Evolutionary conservation across 257 asterid genomes (phyloP).

Genomic region (Ophiorrhiza pumila): DNA sequence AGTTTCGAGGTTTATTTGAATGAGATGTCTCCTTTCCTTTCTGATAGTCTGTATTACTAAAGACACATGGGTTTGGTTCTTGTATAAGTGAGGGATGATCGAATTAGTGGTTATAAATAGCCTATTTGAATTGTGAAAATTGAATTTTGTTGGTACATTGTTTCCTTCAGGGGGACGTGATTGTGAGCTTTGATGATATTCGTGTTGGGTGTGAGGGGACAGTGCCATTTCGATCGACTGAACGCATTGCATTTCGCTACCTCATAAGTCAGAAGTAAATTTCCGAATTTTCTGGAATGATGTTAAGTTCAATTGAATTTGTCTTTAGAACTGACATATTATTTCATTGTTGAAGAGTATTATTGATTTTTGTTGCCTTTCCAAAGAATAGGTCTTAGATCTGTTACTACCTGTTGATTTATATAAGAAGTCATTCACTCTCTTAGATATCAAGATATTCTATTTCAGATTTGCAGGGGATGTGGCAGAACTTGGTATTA

Average conservation of each 20-base stretch:
- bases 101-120: background rate
- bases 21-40: background rate
- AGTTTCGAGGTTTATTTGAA: background rate
- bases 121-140: background rate
- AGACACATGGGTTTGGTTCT: background rate
- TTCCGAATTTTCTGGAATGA: background rate
- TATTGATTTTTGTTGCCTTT: background rate
- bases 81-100: background rate
- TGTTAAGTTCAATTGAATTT: conserved; percentile 29
- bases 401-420: conserved; percentile 5
- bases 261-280: conserved; percentile 66
- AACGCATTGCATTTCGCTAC: conserved; percentile 95
- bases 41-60: background rate
- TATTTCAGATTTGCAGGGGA: conserved; percentile 74
- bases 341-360: background rate
- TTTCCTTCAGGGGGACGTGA: conserved; percentile 78
- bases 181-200: conserved; percentile 81
- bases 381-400: background rate
- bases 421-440: background rate
- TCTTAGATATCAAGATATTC: conserved; percentile 13
- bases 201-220: conserved; percentile 96
- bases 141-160: background rate
- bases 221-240: conserved; percentile 85
- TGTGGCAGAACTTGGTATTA: conserved; percentile 78
- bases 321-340: conserved; percentile 7